Percentiles rank a stretch among this genome's conserved stretches.
Conservation (phyloP, 305 asterid species). For the Euphrasia arctica region DNA sequence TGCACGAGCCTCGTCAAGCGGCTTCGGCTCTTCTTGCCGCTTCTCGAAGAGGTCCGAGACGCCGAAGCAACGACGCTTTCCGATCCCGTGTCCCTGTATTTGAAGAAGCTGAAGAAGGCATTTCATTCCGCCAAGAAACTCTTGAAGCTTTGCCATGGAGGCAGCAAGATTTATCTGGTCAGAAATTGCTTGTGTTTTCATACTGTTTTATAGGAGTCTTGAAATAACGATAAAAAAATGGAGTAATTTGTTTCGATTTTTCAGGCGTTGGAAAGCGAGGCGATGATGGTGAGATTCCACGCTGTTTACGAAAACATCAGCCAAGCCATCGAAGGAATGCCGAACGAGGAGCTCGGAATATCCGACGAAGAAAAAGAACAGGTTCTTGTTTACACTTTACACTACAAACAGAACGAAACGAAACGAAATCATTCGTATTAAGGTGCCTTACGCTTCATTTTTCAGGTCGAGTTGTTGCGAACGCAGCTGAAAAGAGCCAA, state of each 20-base stretch:
- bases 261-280: conserved; percentile 78
- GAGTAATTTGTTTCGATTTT: background rate
- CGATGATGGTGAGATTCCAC: conserved; percentile 61
- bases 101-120: conserved; percentile 57
- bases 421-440: background rate
- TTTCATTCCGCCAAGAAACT: conserved; percentile 64
- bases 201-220: background rate
- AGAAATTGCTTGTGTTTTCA: background rate
- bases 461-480: conserved; percentile 62
- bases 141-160: conserved; percentile 60
- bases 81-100: conserved; percentile 36
- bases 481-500: conserved; percentile 62
- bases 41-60: conserved; percentile 59
- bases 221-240: background rate
- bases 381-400: conserved; percentile 22
- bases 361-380: conserved; percentile 75
- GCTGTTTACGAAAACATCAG: conserved; percentile 55
- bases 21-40: conserved; percentile 51
- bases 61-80: conserved; percentile 34
- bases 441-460: background rate
- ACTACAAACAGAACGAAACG: no score
- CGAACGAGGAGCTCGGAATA: conserved; percentile 68
- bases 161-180: conserved; percentile 89
- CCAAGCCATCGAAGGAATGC: conserved; percentile 71
- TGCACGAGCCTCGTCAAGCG: conserved; percentile 53